A percentile compares a stretch with the other conserved stretches of the same genome.
Conservation (phyloP, 495 filamentous ascomycete genomes). For the Lasiosphaeria miniovina region DNA sequence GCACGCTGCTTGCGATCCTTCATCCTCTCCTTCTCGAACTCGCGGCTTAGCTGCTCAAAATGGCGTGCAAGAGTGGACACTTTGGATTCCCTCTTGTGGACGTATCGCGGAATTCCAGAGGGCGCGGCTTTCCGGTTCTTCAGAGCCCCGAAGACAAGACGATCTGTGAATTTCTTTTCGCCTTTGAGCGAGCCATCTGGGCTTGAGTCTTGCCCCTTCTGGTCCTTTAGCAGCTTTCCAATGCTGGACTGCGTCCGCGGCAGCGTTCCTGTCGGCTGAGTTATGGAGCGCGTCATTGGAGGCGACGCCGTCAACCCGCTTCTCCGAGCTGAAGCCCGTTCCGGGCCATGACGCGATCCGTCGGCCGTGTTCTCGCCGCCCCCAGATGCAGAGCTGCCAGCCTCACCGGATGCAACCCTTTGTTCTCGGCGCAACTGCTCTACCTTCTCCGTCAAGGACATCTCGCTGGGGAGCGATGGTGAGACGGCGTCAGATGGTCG, state of each 20-base stretch:
- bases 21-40: constrained; percentile 92
- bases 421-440: constrained; percentile 48
- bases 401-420: constrained; percentile 29
- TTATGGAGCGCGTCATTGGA: constrained; percentile 65
- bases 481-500: constrained; percentile 5
- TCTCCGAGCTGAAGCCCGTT: constrained; percentile 44
- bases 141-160: constrained; percentile 57
- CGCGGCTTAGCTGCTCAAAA: constrained; percentile 92
- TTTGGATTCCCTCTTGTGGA: constrained; percentile 64
- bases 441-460: constrained; percentile 47
- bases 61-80: constrained; percentile 89
- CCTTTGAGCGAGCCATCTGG: constrained; percentile 41
- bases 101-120: constrained; percentile 86
- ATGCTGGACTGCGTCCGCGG: constrained; percentile 32
- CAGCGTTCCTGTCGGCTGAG: constrained; percentile 55
- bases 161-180: constrained; percentile 72
- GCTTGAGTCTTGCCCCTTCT: constrained; percentile 30
- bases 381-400: constrained; percentile 14
- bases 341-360: constrained; percentile 21
- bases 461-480: constrained; percentile 3
- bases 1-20: constrained; percentile 79
- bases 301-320: constrained; percentile 53
- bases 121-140: constrained; percentile 61
- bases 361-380: constrained; percentile 16
- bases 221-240: constrained; percentile 35